Base-by-base conservation (phyloP, 2,329 filamentous ascomycete species). In the Fusarium solani-melongenae region DNA sequence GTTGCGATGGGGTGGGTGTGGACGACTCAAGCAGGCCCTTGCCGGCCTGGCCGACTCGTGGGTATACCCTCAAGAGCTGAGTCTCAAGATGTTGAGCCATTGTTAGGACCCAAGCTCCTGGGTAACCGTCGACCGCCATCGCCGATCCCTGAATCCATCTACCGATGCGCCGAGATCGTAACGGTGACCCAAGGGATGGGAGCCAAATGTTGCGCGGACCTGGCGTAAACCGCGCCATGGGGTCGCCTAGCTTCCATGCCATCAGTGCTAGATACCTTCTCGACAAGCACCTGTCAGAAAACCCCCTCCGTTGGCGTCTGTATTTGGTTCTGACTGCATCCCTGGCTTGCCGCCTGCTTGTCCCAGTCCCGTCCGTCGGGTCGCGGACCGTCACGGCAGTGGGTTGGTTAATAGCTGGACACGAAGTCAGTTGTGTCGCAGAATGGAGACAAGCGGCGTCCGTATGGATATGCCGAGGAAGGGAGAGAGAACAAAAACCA, bases 101-200 rank as follows among this genome's bases (percentile, higher is more conserved):
- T 24, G 44, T 60, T 41, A 27, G 38, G 57, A 56, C n/a, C 17
- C 56, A 53, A 31, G 31, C n/a, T 64, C 39, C 53, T 44, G 61
- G 44, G 57, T 22, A 39, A 61, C 31, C 24, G 34, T 36, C 55
- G 15, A 60, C 22, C 41, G 34, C 36, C 67, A 69, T 71, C 53
- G 49, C 57, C 64, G 67, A 68, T 73, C 56, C 33, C 15, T 44
- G 55, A 57, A n/a, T 53, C 44, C 64, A 53, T 65, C 57, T 36
- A 22, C 58, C 68, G 68, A 74, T 72, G 57, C 24, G 56, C 24
- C 38, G 61, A 69, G 61, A 74, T 72, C 53, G 58, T 56, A 61
- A 39, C 61, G 61, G 61, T n/a, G 51, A 55, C 62, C 56, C 46
- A 31, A 51, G 36, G 53, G 34, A 61, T 38, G 24, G 31, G 24